Evolutionary conservation across 768 basidiomycete species (phyloP), one percentile per base, ranked within the genome.

Genomic region (Russula foetens): DNA sequence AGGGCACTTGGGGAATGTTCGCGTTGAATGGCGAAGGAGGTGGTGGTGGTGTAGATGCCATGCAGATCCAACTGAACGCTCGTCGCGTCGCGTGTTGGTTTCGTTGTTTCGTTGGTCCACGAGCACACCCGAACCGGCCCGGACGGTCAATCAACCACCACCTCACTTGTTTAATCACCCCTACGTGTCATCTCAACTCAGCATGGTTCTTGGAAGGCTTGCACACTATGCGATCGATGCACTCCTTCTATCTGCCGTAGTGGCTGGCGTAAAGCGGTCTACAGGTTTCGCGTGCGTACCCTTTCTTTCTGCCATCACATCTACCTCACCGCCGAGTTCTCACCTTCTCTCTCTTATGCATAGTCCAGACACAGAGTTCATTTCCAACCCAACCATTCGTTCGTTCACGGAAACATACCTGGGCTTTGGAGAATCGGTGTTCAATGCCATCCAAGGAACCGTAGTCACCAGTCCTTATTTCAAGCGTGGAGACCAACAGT

Each of bases 391-490:
- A 2, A 93, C 88, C 9, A 63, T 85, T 15, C 86, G 89, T 52
- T 81, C 84, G 19, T 73, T 91, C 11, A 85, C 90, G 3, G 90
- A 97, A 67, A 82, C 80, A 59, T 94, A 92, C 70, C 78, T 98
- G 53, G 83, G 85, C 38, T 76, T 93, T 26, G 96, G 96, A 53
- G 96, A 98, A 74, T 84, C 86, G 4, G 73, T 96, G 35, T 98
- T 96, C 75, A 90, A 92, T 69, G 80, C 93, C 72, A 76, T 88
- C 38, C 87, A 93, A 68, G 86, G 84, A 12, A 84, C 86, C 2
- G 91, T 85, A n/a, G 90, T 97, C 63, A 92, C 88, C 71, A 94
- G 86, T 70, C 66, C 77, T 9, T 97, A 90, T 69, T 98, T 90
- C 77, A 86, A 81, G 77, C 81, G 79, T 68, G 77, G 81, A 53